phyloP scores from a whole-genome alignment of 1,139 yeast genomes.

The Lodderomyces beijingensis region DNA sequence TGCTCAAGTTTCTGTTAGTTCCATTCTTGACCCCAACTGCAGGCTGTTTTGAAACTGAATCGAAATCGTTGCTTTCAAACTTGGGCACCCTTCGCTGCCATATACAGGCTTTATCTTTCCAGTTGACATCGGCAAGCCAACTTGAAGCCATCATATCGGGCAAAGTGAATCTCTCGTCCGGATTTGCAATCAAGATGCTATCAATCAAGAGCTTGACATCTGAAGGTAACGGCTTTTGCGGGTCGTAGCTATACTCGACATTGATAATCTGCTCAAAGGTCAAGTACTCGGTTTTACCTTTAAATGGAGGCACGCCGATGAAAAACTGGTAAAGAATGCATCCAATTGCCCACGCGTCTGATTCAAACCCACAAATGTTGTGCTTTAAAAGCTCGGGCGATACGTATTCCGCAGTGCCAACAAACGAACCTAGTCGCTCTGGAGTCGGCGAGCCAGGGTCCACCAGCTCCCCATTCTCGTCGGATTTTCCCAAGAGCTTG shows the following conservation, averaged over 20 bases:
- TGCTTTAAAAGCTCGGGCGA: conserved; percentile 88
- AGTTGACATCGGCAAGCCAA: conserved; percentile 40
- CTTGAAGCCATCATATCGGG: conserved; percentile 31
- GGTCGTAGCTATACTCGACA: conserved; percentile 76
- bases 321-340: conserved; percentile 91
- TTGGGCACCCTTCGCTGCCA: conserved; percentile 47
- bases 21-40: conserved; percentile 30
- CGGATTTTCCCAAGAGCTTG: conserved; percentile 53
- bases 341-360: conserved; percentile 97
- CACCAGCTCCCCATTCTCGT: conserved; percentile 17
- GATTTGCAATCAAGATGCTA: conserved; percentile 52
- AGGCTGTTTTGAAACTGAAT: background rate
- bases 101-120: conserved; percentile 40
- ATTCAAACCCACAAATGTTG: conserved; percentile 78
- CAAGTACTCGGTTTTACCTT: conserved; percentile 89
- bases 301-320: conserved; percentile 94
- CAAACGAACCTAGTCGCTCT: conserved; percentile 68
- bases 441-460: conserved; percentile 1
- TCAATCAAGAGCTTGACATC: conserved; percentile 66
- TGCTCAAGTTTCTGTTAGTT: conserved; percentile 34
- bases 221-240: conserved; percentile 63
- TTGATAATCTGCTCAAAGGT: conserved; percentile 91
- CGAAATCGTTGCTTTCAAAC: conserved; percentile 27
- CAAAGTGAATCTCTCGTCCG: conserved; percentile 30
- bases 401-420: conserved; percentile 65